Evolutionary conservation across 2,329 filamentous ascomycete species (phyloP).

Genomic region (Sporothrix protearum): DNA sequence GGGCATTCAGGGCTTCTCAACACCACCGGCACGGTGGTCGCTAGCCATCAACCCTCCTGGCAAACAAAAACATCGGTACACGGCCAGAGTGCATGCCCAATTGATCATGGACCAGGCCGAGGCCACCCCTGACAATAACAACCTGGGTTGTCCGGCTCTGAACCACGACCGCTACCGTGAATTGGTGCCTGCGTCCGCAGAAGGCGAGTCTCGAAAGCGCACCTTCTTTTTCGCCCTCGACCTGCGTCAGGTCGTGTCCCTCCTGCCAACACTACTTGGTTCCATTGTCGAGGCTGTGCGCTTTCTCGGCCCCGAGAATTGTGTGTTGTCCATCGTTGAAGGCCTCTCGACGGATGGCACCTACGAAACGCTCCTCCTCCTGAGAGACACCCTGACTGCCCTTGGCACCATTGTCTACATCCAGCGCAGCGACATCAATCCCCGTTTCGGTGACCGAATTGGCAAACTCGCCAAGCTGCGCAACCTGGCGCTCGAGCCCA

Average conservation of each 20-base stretch:
- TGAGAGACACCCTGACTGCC: background rate
- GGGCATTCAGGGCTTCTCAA: background rate
- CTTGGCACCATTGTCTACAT: conserved; percentile 3
- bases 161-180: background rate
- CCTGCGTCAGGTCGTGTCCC: background rate
- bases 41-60: background rate
- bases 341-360: conserved; percentile 1
- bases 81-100: background rate
- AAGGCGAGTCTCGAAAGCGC: no score
- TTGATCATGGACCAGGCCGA: background rate
- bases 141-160: background rate
- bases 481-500: conserved; percentile 3
- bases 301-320: conserved; percentile 1
- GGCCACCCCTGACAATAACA: background rate
- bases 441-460: conserved; percentile 7
- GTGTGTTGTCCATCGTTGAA: conserved; percentile 1
- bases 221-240: conserved; percentile 8
- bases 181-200: background rate
- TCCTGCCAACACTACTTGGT: conserved; percentile 6
- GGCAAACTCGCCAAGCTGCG: conserved; percentile 19
- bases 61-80: background rate
- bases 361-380: background rate
- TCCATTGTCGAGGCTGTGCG: background rate
- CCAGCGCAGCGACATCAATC: conserved; percentile 8
- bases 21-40: background rate